Base-by-base conservation (phyloP, 2,329 filamentous ascomycete genomes). In the Exophiala aquamarina region DNA sequence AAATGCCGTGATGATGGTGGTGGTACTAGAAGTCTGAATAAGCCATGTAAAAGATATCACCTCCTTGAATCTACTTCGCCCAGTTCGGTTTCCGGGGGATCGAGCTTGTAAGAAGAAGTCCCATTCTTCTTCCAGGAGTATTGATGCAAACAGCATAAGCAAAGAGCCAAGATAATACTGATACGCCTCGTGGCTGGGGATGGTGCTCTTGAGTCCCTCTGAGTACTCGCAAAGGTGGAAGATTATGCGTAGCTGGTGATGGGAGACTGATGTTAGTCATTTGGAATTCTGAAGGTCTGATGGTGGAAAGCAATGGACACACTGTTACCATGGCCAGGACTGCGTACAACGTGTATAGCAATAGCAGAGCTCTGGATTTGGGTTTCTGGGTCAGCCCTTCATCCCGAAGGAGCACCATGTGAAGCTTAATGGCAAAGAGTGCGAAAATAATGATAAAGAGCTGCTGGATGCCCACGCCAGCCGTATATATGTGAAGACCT, bases 161-260 rank as follows among this genome's bases (percentile, higher is more conserved):
- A 61, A 42, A 1, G 62, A 62, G 44, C 70, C 68, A 5, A 71
- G 60, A n/a, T 54, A 58, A 19, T 72, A 68, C 44, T 72, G 65
- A 2, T 61, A 63, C 3, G 67, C 57, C 15, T 66, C 63, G 29
- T 61, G 49, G n/a, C 63, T 66, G 4, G 66, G 66, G 17, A 67
- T 63, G 21, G 74, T 65, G 8, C 74, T 61, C 18, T 61, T 54
- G 0, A 72, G 66, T 13, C 75, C 59, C 41, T 69, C 70, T 53
- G 81, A 82, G 63, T 78, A 82, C 62, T 83, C 78, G 10, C 79
- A 70, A 0, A 77, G 69, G 6, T 79, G 74, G 58, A 73, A 83
- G 44, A 82, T 70, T 39, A 78, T 82, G 18, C 80, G 73, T 14
- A 41, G 20, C 38, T 41, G 23, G 11, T 15, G 11, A 18, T 5